Base-by-base conservation (phyloP, 768 basidiomycete genomes). In the Pleurotus tuber-regium region DNA sequence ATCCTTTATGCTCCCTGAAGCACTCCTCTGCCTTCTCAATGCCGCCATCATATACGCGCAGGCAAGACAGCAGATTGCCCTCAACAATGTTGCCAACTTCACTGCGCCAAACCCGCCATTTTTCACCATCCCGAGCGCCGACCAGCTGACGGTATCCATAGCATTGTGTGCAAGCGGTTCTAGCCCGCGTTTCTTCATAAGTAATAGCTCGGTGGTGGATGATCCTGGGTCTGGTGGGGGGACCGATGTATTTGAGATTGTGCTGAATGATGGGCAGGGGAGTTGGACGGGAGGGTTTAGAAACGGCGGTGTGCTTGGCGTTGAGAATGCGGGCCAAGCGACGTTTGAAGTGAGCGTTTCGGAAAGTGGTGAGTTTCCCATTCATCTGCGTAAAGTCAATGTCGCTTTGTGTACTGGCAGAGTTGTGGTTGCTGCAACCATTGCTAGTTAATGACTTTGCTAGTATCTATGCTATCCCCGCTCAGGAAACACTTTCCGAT, bases 261-360 rank as follows among this genome's bases (percentile, higher is more conserved):
- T 43, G 0, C 48, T 85, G 28, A 50, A 63, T 7, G 59, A 74
- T 38, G 87, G 86, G 1, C 63, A 65, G 14, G 86, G 83, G 3
- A 66, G 55, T 25, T 85, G 82, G 75, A 73, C 70, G 0, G 80
- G 82, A 0, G 21, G 57, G 12, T 72, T 79, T 36, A 54, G 61
- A 0, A 57, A 65, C 3, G 84, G 83, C 1, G 86, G 80, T 1
- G 66, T 77, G 18, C 60, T 90, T 21, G 71, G 76, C 0, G 73
- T 86, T 5, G 71, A 76, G 36, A 60, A 61, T 35, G 64, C 61
- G 12, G 61, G 61, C 0, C 63, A 72, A 39, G 66, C 74, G 23
- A 66, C 78, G 0, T 84, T 87, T 52, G 78, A 90, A 59, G 57
- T 89, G 10, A 81, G 76, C 2, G 67, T 84, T 1, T 85, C 84